Percentiles rank a stretch among this genome's conserved stretches.
These are phyloP conservation scores for Globisporangium megalacanthum DNA, from an alignment of 352 stramenopile genomes.

Conservation along the genomic window DNA sequence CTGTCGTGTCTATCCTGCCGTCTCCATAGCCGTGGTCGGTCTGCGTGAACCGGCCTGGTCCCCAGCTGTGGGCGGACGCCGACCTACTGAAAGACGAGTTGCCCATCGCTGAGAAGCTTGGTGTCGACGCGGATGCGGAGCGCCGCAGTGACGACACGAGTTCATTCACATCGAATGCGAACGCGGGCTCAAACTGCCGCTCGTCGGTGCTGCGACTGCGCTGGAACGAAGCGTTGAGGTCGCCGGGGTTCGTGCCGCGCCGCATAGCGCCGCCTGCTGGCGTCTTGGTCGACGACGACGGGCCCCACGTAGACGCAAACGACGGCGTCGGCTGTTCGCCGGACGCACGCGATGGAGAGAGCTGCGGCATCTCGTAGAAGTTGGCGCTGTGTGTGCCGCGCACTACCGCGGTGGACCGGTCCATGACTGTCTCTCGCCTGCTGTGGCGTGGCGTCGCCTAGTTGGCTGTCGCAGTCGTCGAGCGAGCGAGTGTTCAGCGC, in stretches of 20 bases:
- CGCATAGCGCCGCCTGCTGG: conserved; percentile 22
- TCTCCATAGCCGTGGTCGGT: conserved; percentile 2
- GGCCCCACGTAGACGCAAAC: conserved; percentile 15
- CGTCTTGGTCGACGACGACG: conserved; percentile 18
- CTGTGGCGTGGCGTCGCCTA: not conserved
- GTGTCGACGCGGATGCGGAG: conserved; percentile 3
- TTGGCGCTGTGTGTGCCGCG: conserved; percentile 53
- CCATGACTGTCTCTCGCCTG: conserved; percentile 15
- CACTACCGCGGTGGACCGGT: conserved; percentile 38
- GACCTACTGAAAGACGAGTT: conserved; percentile 12
- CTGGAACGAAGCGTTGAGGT: conserved; percentile 42
- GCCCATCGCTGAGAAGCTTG: conserved; percentile 19
- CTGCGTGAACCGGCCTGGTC: conserved; percentile 13
- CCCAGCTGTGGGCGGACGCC: conserved; percentile 12
- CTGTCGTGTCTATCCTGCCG: conserved; percentile 23
- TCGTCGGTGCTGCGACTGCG: conserved; percentile 4
- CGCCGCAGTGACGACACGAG: conserved; percentile 25
- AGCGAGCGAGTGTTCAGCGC: not conserved
- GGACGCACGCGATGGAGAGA: conserved; percentile 18
- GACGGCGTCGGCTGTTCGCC: not conserved
- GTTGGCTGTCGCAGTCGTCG: not conserved
- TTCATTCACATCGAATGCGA: conserved; percentile 55
- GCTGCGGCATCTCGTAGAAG: conserved; percentile 47
- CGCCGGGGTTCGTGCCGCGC: conserved; percentile 22
- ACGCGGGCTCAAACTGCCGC: conserved; percentile 37